A percentile compares a stretch with the other conserved stretches of the same genome.
phyloP scores from a whole-genome alignment of 306 rosid species.

The Prinsepia uniflora region DNA sequence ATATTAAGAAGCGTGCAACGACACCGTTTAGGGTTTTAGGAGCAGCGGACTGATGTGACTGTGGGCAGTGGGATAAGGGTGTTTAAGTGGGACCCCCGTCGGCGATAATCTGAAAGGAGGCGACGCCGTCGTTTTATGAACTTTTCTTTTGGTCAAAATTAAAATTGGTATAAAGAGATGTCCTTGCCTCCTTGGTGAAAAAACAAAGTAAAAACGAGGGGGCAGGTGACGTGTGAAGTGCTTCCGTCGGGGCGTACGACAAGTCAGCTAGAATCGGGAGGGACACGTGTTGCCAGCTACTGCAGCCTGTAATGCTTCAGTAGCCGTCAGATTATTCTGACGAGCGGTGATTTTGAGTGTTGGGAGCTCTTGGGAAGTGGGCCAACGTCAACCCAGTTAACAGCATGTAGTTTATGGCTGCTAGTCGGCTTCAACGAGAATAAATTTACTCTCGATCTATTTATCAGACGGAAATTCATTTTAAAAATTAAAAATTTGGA shows the following conservation, averaged over 20 bases:
- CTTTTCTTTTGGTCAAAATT: not conserved
- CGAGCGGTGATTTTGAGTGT: not conserved
- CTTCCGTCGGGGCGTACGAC: slow-evolving; percentile 26
- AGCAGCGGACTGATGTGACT: slow-evolving; percentile 15
- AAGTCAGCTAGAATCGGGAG: slow-evolving; percentile 18
- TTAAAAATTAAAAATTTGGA: no score
- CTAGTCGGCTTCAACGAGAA: no score
- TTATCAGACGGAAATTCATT: no score
- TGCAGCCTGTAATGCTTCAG: slow-evolving; percentile 5
- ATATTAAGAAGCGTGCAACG: not conserved
- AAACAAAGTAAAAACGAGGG: not conserved
- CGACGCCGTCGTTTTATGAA: slow-evolving; percentile 38
- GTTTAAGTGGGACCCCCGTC: slow-evolving; percentile 29
- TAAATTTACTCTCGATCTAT: no score
- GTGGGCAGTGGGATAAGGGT: slow-evolving; percentile 18
- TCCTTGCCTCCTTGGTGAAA: slow-evolving; percentile 21
- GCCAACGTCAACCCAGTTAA: slow-evolving; percentile 14
- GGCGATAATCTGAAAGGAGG: not conserved
- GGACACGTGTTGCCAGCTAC: slow-evolving; percentile 33
- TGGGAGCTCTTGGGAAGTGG: not conserved
- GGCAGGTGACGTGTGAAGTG: slow-evolving; percentile 22
- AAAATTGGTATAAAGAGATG: slow-evolving; percentile 10
- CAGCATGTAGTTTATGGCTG: no score
- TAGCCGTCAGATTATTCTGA: slow-evolving; percentile 21
- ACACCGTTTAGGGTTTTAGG: not conserved